A percentile compares a stretch with the other conserved stretches of the same genome.
Conservation (phyloP, 192 early-diverging fungal genomes). For the Podila clonocystis region DNA sequence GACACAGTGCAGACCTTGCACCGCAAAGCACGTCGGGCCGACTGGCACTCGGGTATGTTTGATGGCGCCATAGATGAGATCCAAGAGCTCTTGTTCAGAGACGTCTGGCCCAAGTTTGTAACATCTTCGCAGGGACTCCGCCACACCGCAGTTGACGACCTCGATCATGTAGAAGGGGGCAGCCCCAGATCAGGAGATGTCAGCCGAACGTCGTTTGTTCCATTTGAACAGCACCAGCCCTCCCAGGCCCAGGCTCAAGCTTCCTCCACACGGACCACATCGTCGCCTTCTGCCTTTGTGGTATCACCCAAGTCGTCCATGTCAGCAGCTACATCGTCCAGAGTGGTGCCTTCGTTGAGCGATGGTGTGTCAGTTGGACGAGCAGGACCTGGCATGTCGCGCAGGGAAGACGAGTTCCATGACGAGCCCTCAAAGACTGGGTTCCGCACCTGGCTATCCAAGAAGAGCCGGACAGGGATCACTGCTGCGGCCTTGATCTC, state of each 20-base stretch:
- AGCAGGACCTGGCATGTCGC: not conserved
- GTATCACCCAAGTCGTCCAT: slow-evolving; percentile 26
- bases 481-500: slow-evolving; percentile 16
- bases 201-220: not conserved
- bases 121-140: slow-evolving; percentile 36
- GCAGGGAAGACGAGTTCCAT: slow-evolving; percentile 8
- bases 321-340: slow-evolving; percentile 13
- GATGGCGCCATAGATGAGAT: slow-evolving; percentile 39
- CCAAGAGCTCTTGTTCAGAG: slow-evolving; percentile 44
- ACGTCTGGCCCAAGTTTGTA: slow-evolving; percentile 52
- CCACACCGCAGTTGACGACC: not conserved
- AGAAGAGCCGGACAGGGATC: slow-evolving; percentile 20
- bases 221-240: slow-evolving; percentile 16
- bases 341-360: not conserved
- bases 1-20: slow-evolving; percentile 28
- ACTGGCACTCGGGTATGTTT: slow-evolving; percentile 44
- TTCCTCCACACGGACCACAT: slow-evolving; percentile 10
- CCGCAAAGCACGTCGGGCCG: slow-evolving; percentile 12
- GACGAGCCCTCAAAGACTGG: slow-evolving; percentile 23
- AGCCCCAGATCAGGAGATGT: slow-evolving; percentile 4
- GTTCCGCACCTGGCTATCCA: slow-evolving; percentile 22
- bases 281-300: slow-evolving; percentile 8
- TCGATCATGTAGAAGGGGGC: not conserved
- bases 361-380: not conserved
- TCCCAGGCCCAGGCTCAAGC: not conserved